Evolutionary conservation across 495 filamentous ascomycete species (phyloP).

Genomic region (Podospora sp.): DNA sequence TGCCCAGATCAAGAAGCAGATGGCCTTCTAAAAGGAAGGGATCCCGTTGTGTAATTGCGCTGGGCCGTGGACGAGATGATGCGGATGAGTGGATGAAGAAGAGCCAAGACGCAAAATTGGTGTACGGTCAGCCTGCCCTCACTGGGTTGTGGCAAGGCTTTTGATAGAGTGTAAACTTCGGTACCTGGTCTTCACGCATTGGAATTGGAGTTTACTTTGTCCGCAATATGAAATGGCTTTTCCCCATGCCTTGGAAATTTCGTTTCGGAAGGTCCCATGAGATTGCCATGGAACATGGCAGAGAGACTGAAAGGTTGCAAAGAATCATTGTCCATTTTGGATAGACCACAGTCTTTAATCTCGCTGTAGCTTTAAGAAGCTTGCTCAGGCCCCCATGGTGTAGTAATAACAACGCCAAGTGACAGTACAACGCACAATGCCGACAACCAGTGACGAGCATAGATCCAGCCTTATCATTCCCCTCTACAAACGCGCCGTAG

Average conservation of each 20-base stretch:
- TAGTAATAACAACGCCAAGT: background rate
- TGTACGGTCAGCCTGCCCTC: background rate
- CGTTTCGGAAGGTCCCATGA: background rate
- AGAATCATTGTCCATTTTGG: background rate
- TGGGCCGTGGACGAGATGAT: constrained; percentile 8
- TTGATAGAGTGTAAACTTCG: constrained; percentile 38
- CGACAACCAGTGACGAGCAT: background rate
- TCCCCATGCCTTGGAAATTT: background rate
- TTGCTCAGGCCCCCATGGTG: background rate
- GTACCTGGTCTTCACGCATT: constrained; percentile 36
- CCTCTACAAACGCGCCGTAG: background rate
- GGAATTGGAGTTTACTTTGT: constrained; percentile 40
- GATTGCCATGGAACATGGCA: background rate
- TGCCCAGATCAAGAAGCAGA: constrained; percentile 96
- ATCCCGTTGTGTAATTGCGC: constrained; percentile 8
- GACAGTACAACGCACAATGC: background rate
- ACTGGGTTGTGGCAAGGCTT: constrained; percentile 2
- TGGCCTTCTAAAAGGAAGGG: constrained; percentile 63
- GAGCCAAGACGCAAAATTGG: background rate
- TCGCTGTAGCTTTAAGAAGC: background rate
- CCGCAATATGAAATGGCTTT: constrained; percentile 18
- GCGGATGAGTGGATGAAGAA: background rate
- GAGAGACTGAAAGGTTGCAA: background rate
- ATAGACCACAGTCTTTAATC: background rate
- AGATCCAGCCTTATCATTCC: background rate